These are phyloP conservation scores for Plantago ovata DNA, from an alignment of 257 asterid genomes.

Conservation along the genomic window DNA sequence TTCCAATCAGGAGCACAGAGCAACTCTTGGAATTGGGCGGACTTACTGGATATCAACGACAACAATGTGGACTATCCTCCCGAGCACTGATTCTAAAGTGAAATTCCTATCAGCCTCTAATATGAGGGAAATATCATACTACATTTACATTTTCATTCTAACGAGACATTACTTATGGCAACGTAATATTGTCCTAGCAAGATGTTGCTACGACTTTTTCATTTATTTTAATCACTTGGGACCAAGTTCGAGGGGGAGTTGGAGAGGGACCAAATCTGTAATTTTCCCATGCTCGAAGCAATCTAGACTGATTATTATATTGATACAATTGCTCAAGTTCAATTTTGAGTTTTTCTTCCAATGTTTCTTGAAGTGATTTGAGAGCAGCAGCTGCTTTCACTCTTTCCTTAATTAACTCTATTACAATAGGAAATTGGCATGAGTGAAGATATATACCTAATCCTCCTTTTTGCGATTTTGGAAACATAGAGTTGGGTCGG, in stretches of 20 bases:
- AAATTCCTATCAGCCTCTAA: not conserved
- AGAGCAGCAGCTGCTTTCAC: slow-evolving; percentile 81
- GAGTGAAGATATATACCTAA: too few species aligned
- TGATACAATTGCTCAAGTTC: too few species aligned
- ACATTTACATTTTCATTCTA: not conserved
- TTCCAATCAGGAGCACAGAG: slow-evolving; percentile 22
- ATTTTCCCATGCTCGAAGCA: too few species aligned
- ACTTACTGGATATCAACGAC: slow-evolving; percentile 29
- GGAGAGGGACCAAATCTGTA: too few species aligned
- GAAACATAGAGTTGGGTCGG: too few species aligned
- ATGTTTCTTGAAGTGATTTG: slow-evolving; percentile 74
- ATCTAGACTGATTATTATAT: too few species aligned
- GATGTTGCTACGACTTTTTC: not conserved
- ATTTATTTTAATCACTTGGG: too few species aligned
- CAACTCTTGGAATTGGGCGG: slow-evolving; percentile 40
- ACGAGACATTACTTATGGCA: not conserved
- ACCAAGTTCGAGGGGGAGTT: too few species aligned
- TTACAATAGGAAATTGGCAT: slow-evolving; percentile 8
- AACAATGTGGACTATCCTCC: slow-evolving; percentile 17
- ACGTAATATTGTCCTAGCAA: not conserved
- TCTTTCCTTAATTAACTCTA: slow-evolving; percentile 71
- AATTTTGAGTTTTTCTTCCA: slow-evolving; percentile 49
- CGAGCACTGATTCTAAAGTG: slow-evolving; percentile 8
- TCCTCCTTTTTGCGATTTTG: too few species aligned
- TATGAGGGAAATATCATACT: not conserved